A percentile compares a stretch with the other conserved stretches of the same genome.
Evolutionary conservation across 768 basidiomycete genomes (phyloP).

Genomic region (Tricholoma bakamatsutake): DNA sequence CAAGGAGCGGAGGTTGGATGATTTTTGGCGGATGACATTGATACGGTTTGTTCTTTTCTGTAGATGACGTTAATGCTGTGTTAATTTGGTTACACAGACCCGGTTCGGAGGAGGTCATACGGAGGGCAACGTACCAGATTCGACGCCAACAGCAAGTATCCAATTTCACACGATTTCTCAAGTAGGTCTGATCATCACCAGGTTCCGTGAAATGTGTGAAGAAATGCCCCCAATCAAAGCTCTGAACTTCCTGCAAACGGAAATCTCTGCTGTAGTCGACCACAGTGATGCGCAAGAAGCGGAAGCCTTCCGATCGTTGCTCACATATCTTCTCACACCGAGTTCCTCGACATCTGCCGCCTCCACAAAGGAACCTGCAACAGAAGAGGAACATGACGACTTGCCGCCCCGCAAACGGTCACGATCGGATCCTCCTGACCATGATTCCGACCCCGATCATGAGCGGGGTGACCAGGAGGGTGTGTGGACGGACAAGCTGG

Average conservation of each 20-base stretch:
- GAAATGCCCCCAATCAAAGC: constrained; percentile 56
- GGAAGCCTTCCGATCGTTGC: constrained; percentile 55
- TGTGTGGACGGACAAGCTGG: constrained; percentile 37
- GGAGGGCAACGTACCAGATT: constrained; percentile 56
- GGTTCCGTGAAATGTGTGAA: constrained; percentile 82
- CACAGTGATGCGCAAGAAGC: constrained; percentile 59
- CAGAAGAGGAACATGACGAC: constrained; percentile 17
- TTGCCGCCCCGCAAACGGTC: constrained; percentile 41
- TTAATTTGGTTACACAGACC: constrained; percentile 35
- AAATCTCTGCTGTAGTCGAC: constrained; percentile 68
- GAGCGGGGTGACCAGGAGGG: constrained; percentile 11
- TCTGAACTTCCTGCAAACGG: constrained; percentile 62
- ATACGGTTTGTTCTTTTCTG: constrained; percentile 40
- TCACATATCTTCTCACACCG: constrained; percentile 55
- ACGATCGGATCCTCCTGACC: constrained; percentile 35
- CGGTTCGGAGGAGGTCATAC: constrained; percentile 55
- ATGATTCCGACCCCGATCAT: not conserved
- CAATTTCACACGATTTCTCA: not conserved
- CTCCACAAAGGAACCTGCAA: constrained; percentile 4
- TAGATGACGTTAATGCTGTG: not conserved
- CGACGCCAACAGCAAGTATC: constrained; percentile 65
- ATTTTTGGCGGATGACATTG: constrained; percentile 74
- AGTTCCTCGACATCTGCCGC: constrained; percentile 14
- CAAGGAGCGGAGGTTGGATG: constrained; percentile 54
- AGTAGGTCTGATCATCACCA: constrained; percentile 19